Base-by-base conservation (phyloP, 1,284 basidiomycete species). In the Cerioporus squamosus region DNA sequence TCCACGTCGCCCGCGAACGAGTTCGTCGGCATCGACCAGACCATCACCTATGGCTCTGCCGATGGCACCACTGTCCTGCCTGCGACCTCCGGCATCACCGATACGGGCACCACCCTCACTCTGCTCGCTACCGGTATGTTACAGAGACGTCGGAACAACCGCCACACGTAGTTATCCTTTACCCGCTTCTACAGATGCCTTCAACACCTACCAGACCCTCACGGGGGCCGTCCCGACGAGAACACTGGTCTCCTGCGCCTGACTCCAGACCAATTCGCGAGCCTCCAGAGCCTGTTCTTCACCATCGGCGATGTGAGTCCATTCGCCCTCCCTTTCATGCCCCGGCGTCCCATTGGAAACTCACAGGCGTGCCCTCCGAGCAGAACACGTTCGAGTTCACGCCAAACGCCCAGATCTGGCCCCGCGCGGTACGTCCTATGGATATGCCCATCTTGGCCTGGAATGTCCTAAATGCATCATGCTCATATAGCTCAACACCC, bases 331-430 rank as follows among this genome's bases (percentile, higher is more conserved):
- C 24, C 29, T 29, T 53, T 46, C n/a, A 17, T 20, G n/a, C 45
- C 9, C 26, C n/a, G n/a, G n/a, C n/a, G n/a, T n/a, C n/a, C n/a
- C n/a, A n/a, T n/a, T n/a, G n/a, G 26, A 6, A 9, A 29, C 26
- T 29, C 26, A 29, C 26, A n/a, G n/a, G n/a, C 26, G 26, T 3
- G 26, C 24, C 14, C 17, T 12, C 20, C 31, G 12, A 5, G 12
- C 46, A 58, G 57, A 36, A 57, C 50, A 33, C 44, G 26, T 80
- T 76, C 61, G 77, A 80, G 66, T 69, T 85, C 47, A 82, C 80
- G 3, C 69, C 82, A 1, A 82, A 85, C 57, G 83, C 83, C 3
- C 84, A 85, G 72, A 77, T 82, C 59, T 85, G 81, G 80, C 83
- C 62, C 5, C 62, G 62, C 48, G 59, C 83, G 24, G 80, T 82